Percentiles rank a stretch among this genome's conserved stretches.
phyloP scores from a whole-genome alignment of 2,329 filamentous ascomycete genomes.

The Pseudocercospora cruenta region DNA sequence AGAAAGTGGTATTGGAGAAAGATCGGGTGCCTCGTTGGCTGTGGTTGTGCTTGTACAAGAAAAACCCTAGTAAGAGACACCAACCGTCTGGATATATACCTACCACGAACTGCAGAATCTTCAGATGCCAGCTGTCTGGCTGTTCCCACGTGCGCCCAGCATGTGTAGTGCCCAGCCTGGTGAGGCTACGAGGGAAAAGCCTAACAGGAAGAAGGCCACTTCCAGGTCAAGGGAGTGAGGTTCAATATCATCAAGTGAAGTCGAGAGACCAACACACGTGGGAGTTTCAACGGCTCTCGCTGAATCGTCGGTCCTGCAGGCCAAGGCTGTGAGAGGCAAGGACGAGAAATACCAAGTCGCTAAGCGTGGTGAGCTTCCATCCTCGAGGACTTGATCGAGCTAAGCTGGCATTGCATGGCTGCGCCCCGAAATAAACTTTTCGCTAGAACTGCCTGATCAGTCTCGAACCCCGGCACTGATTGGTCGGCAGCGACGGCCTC shows the following conservation, averaged over 20 bases:
- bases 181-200: constrained; percentile 3
- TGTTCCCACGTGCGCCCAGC: neutral
- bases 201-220: neutral
- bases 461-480: neutral
- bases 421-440: neutral
- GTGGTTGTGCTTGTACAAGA: neutral
- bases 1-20: neutral
- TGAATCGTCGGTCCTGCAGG: neutral
- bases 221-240: neutral
- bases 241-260: constrained; percentile 2
- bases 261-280: neutral
- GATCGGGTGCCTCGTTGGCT: constrained; percentile 6
- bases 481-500: neutral
- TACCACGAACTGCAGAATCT: neutral
- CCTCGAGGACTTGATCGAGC: constrained; percentile 2
- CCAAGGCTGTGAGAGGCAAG: constrained; percentile 8
- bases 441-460: neutral
- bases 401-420: neutral
- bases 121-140: constrained; percentile 1
- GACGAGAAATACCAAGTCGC: constrained; percentile 6
- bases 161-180: constrained; percentile 1
- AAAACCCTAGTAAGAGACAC: constrained; percentile 1
- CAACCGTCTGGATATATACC: constrained; percentile 3
- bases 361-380: constrained; percentile 5
- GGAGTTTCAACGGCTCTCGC: neutral